Conservation (phyloP, 2,329 filamentous ascomycete genomes). For the Moelleriella libera region DNA sequence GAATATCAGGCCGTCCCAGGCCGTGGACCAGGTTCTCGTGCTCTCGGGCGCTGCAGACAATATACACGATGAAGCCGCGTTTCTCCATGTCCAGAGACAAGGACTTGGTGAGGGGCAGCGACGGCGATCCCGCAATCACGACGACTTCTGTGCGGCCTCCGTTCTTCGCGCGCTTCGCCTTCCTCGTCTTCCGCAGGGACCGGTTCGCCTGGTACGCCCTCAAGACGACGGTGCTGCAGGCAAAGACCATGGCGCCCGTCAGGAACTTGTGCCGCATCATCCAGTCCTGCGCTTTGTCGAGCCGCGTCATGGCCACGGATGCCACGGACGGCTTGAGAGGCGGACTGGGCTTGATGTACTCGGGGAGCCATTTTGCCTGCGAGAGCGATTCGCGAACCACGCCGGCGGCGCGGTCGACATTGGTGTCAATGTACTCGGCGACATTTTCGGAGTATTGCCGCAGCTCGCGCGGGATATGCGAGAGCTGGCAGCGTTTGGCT, state of each 20-base stretch:
- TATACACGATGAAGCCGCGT: conserved; percentile 83
- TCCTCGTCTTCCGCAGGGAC: conserved; percentile 51
- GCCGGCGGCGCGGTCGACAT: conserved; percentile 63
- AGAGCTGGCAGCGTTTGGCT: conserved; percentile 23
- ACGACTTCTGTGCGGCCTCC: conserved; percentile 77
- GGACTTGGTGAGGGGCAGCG: conserved; percentile 70
- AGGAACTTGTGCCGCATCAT: conserved; percentile 57
- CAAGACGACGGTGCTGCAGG: conserved; percentile 51
- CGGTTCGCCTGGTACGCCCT: conserved; percentile 34
- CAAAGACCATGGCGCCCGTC: conserved; percentile 56
- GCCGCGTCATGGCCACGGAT: conserved; percentile 17
- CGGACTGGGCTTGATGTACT: conserved; percentile 47
- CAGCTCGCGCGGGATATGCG: conserved; percentile 46
- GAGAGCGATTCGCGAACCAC: conserved; percentile 56
- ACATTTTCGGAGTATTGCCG: conserved; percentile 56
- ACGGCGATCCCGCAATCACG: conserved; percentile 78
- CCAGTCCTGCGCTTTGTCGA: conserved; percentile 56
- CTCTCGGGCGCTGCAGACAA: conserved; percentile 73
- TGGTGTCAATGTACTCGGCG: conserved; percentile 66
- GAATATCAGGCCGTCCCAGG: conserved; percentile 68
- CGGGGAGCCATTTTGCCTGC: conserved; percentile 58
- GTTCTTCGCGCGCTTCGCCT: conserved; percentile 66
- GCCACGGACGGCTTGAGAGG: conserved; percentile 21
- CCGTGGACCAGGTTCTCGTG: conserved; percentile 69
- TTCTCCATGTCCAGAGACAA: conserved; percentile 78